Base-by-base conservation (phyloP, 2,329 filamentous ascomycete genomes). In the Nannizzia gypsea region DNA sequence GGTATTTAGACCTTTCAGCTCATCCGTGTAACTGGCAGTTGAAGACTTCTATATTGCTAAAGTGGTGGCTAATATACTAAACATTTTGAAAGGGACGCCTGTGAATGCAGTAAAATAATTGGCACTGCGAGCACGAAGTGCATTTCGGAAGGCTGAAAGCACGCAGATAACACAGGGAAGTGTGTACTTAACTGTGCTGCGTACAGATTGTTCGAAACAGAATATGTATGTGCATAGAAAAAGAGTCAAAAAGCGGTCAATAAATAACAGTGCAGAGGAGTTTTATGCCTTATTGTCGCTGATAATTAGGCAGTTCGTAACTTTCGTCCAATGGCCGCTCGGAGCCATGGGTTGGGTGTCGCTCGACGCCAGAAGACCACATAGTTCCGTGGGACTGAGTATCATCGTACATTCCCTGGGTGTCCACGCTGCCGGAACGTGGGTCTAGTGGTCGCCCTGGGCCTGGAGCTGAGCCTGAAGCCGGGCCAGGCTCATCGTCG, bases 391-490 rank as follows among this genome's bases (percentile, higher is more conserved):
- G 31, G 5, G 9, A 9, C 20, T 42, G 54, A 6, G 26, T 24
- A 28, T 63, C 61, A 38, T 63, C 64, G 54, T 61, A 62, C 9
- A 66, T 61, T 5, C 66, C 66, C 28, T 64, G 62, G 20, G 62
- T 59, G 6, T 62, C 62, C 55, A 66, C 56, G 26, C 63, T 61
- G 11, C 64, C 63, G 5, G 62, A 63, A 15, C 64, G 65, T 9
- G 65, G 60, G 56, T 68, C 65, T n/a, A 61, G 28, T 8, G 58
- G 44, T 34, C 28, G n/a, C 26, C 44, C 40, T 15, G 24, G 31
- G 26, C n/a, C 26, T 5, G 44, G 38, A 26, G 20, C 55, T 40
- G 55, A 34, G 38, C 1, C 38, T 9, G 44, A 15, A 34, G 31
- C 31, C 31, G 31, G 55, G 15, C n/a, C 38, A 17, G 44, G 13